These are phyloP conservation scores for Basipetospora sp. DNA, from an alignment of 2,329 filamentous ascomycete genomes.

Conservation along the genomic window DNA sequence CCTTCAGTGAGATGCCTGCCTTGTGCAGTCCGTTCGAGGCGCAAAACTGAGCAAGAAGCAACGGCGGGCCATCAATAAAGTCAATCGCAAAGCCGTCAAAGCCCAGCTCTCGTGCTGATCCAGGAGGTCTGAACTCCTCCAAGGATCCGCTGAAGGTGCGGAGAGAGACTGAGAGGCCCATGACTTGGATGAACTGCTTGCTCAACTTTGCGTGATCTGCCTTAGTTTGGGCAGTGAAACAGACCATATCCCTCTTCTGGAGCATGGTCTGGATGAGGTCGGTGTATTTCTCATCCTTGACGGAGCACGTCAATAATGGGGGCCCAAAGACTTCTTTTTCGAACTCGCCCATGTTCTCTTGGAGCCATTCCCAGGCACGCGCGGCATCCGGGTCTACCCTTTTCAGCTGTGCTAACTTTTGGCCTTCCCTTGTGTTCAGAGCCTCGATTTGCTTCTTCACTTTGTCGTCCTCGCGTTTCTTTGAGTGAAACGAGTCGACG, in stretches of 20 bases:
- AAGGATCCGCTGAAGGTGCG: slow-evolving; percentile 45
- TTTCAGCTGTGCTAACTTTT: slow-evolving; percentile 53
- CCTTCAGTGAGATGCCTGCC: slow-evolving; percentile 47
- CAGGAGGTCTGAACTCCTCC: slow-evolving; percentile 36
- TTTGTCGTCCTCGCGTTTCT: slow-evolving; percentile 11
- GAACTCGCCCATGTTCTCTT: slow-evolving; percentile 53
- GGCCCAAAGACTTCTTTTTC: slow-evolving; percentile 67
- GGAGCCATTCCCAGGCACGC: slow-evolving; percentile 68
- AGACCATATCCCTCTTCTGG: slow-evolving; percentile 37
- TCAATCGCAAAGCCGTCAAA: slow-evolving; percentile 72
- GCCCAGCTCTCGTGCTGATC: slow-evolving; percentile 38
- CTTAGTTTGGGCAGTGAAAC: slow-evolving; percentile 61
- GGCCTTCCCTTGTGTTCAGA: slow-evolving; percentile 61
- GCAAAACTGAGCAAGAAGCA: slow-evolving; percentile 80
- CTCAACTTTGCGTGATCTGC: slow-evolving; percentile 64
- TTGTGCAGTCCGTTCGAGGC: slow-evolving; percentile 53
- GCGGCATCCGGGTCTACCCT: slow-evolving; percentile 47
- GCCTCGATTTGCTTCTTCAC: slow-evolving; percentile 36
- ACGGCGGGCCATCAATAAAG: slow-evolving; percentile 62
- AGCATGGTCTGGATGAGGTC: slow-evolving; percentile 39
- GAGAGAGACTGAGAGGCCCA: slow-evolving; percentile 59
- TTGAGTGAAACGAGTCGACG: slow-evolving; percentile 17
- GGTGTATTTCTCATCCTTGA: slow-evolving; percentile 56
- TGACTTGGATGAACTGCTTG: slow-evolving; percentile 43
- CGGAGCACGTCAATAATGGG: slow-evolving; percentile 62